These are phyloP conservation scores for Eucalyptus curtisii DNA, from an alignment of 345 rosid genomes.

Conservation along the genomic window DNA sequence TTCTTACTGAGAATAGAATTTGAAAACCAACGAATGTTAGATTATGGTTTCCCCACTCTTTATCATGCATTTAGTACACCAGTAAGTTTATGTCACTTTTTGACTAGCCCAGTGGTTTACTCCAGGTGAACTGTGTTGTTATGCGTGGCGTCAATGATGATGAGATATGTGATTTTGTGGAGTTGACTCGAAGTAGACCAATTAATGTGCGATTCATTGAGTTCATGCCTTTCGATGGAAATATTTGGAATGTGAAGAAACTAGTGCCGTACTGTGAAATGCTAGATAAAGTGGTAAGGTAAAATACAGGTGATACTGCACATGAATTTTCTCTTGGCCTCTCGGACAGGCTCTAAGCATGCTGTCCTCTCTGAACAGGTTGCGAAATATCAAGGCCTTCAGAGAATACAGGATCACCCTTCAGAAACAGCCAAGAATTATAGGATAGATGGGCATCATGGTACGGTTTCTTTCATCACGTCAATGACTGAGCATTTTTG, in stretches of 20 bases:
- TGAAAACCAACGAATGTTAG: background rate
- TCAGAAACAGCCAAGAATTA: constrained; percentile 91
- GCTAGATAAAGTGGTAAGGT: constrained; percentile 95
- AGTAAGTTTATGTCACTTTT: background rate
- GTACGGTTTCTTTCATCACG: constrained; percentile 88
- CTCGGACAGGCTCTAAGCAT: background rate
- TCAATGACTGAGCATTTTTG: constrained; percentile 98
- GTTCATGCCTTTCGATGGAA: constrained; percentile 99
- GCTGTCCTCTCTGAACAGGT: constrained; percentile 19
- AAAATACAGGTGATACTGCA: constrained; percentile 15
- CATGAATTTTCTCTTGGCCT: background rate
- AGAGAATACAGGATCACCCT: constrained; percentile 69
- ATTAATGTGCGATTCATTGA: constrained; percentile 91
- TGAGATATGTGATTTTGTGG: constrained; percentile 90
- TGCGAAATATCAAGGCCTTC: constrained; percentile 31
- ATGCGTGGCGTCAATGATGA: constrained; percentile 96
- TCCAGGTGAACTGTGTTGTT: constrained; percentile 84
- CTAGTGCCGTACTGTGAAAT: constrained; percentile 69
- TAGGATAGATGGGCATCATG: constrained; percentile 67
- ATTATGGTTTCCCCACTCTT: background rate
- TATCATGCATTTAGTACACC: background rate
- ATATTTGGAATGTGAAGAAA: constrained; percentile 92
- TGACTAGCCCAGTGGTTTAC: background rate
- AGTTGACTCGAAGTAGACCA: constrained; percentile 66
- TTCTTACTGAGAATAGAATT: background rate